Base-by-base conservation (phyloP, 2,329 filamentous ascomycete genomes). In the Alternaria gaisen region DNA sequence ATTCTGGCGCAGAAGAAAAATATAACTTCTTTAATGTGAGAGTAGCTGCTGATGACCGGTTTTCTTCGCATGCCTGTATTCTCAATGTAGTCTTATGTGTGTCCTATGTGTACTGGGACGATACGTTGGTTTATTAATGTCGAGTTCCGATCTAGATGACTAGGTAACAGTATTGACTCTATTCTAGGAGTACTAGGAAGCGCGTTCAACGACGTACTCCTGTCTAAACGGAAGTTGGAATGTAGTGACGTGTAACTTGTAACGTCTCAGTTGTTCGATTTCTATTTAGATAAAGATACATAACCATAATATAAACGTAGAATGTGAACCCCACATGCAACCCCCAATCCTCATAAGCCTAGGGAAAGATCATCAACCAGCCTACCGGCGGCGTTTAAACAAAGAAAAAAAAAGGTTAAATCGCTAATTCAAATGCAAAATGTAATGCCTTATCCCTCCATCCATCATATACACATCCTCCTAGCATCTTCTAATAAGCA, bases 401-500 rank as follows among this genome's bases (percentile, higher is more conserved):
- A 44, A 42, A n/a, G 3, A 16, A 46, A 38, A 14, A 12, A 26
- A 46, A 12, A 26, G 22, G 9, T n/a, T 5, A 26, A 47, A 55
- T 14, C 51, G 51, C 51, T 53, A 44, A 53, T 22, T 7, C 38
- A 42, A 16, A 42, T 43, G 38, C 38, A 26, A 26, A 34, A 50
- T 28, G 36, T 22, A 43, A 22, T n/a, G 8, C 34, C 8, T 4
- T 2, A 2, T 3, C 30, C 18, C 4, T 18, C 28, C 46, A 18
- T 6, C 24, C 42, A 42, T 38, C 26, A 20, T 30, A 61, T 55
- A 61, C 55, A 51, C 16, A n/a, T n/a, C 18, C 34, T 40, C 6
- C 34, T n/a, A 24, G 22, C 22, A 24, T 6, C 14, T 48, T 48
- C 18, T 72, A 78, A 56, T 70, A 78, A 34, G 73, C 75, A 64